Evolutionary conservation across 179 eudicot genomes (phyloP), one percentile per base, ranked within the genome.

Genomic region (Pouteria campechiana): DNA sequence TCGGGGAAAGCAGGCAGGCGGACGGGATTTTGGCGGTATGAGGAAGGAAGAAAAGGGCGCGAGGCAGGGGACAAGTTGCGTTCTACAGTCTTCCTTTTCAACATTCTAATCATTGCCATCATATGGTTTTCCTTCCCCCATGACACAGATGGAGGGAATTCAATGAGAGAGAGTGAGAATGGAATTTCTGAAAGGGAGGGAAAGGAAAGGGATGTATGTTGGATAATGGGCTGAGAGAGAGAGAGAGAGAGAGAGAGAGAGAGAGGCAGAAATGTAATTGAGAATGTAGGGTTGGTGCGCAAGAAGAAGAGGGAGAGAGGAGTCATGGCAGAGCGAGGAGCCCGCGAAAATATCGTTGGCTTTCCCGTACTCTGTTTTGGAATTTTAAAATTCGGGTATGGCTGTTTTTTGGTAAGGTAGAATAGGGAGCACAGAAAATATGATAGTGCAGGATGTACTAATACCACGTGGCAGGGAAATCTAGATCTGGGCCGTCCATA

Each of bases 1-100:
- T 52, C 61, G 18, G 47, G 32, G 17, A 57, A 45, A 59, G 25
- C 22, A 63, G 40, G 10, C 40, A 38, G 24, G 37, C n/a, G n/a
- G n/a, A n/a, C 1, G 0, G 55, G 44, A 31, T 30, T 32, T 18
- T 42, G 56, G 42, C 43, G 0, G 32, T 28, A n/a, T n/a, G n/a
- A n/a, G n/a, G n/a, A n/a, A n/a, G n/a, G n/a, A n/a, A n/a, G n/a
- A n/a, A n/a, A n/a, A n/a, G n/a, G 24, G 37, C 36, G 50, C 34
- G 43, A 5, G 7, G 32, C 32, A 3, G 54, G 5, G 38, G 55
- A 33, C 25, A 3, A 25, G 43, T 38, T 4, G 16, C 9, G 17
- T 12, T 37, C 4, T 20, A 10, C 4, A 7, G 28, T 28, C 43
- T 36, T 27, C 17, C 35, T 43, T 35, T 54, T 7, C 19, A n/a